Evolutionary conservation across 169 alveolate genomes (phyloP).

Genomic region (Eimeria tenella): DNA sequence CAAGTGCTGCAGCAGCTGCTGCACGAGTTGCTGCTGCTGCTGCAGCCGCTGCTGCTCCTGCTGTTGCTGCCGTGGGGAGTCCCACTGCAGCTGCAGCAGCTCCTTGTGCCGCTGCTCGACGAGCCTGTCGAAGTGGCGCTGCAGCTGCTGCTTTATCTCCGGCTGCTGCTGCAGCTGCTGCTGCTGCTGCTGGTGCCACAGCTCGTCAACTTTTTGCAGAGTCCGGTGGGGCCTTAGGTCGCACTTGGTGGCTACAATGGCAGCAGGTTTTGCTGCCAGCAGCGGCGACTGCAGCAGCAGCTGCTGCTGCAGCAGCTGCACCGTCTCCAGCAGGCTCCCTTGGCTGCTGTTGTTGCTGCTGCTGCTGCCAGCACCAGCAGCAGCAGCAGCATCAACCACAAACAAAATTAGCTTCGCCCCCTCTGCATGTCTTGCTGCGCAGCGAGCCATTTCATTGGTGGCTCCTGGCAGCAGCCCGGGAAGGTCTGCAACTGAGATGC

Average conservation of each 20-base stretch:
- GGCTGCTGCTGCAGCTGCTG: too few species aligned
- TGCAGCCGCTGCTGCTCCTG: not conserved
- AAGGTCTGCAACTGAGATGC: slow-evolving; percentile 32
- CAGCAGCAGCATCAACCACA: slow-evolving; percentile 20
- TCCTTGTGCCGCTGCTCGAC: not conserved
- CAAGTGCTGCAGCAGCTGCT: not conserved
- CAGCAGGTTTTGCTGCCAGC: slow-evolving; percentile 23
- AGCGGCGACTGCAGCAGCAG: slow-evolving; percentile 11
- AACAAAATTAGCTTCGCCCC: not conserved
- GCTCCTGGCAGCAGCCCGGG: slow-evolving; percentile 9
- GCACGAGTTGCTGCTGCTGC: not conserved
- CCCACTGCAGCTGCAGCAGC: slow-evolving; percentile 21
- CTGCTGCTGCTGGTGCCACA: slow-evolving; percentile 14
- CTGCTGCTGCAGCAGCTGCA: slow-evolving; percentile 11
- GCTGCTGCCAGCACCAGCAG: too few species aligned
- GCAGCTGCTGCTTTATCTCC: too few species aligned
- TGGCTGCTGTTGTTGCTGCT: not conserved
- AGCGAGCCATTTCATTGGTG: not conserved
- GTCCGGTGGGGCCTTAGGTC: not conserved
- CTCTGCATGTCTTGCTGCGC: slow-evolving; percentile 3
- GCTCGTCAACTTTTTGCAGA: not conserved
- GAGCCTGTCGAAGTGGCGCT: too few species aligned
- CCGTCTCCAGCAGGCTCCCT: not conserved
- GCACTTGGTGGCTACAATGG: slow-evolving; percentile 32
- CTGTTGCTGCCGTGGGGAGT: slow-evolving; percentile 7